These are phyloP conservation scores for Pistacia integerrima DNA, from an alignment of 345 rosid genomes.

Conservation along the genomic window DNA sequence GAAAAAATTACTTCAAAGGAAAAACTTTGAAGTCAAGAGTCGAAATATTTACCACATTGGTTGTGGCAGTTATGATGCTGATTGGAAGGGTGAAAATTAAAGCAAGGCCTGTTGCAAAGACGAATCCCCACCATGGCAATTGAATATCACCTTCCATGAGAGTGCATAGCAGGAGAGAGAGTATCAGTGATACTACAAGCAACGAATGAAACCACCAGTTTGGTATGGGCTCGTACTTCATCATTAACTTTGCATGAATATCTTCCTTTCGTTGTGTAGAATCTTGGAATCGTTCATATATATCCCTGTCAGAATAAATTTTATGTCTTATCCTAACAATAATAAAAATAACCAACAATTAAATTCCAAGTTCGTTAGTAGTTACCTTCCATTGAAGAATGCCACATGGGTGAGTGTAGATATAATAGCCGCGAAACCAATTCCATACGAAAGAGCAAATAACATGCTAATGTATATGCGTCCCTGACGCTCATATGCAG, in stretches of 20 bases:
- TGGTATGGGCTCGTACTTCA: conserved; percentile 55
- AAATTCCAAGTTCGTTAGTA: not conserved
- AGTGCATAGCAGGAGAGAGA: conserved; percentile 50
- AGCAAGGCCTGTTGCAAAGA: conserved; percentile 53
- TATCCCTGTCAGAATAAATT: conserved; percentile 34
- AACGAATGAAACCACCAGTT: conserved; percentile 58
- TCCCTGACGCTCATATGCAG: conserved; percentile 40
- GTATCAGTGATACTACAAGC: conserved; percentile 35
- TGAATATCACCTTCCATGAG: conserved; percentile 53
- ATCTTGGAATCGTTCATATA: conserved; percentile 47
- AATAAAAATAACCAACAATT: too few species aligned
- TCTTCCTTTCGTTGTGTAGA: conserved; percentile 45
- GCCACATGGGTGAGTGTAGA: conserved; percentile 56
- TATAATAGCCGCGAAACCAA: conserved; percentile 58
- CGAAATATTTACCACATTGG: conserved; percentile 42
- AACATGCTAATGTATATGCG: conserved; percentile 47
- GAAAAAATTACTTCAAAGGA: too few species aligned
- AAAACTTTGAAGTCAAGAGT: too few species aligned
- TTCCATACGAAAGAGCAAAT: conserved; percentile 59
- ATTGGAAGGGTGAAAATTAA: conserved; percentile 52
- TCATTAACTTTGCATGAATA: conserved; percentile 65
- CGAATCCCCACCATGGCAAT: conserved; percentile 76
- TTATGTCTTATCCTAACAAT: too few species aligned
- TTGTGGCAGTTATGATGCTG: conserved; percentile 61
- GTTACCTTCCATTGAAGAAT: conserved; percentile 66